Evolutionary conservation across 2,329 filamentous ascomycete species (phyloP).

Genomic region (Aschersonia sp.): DNA sequence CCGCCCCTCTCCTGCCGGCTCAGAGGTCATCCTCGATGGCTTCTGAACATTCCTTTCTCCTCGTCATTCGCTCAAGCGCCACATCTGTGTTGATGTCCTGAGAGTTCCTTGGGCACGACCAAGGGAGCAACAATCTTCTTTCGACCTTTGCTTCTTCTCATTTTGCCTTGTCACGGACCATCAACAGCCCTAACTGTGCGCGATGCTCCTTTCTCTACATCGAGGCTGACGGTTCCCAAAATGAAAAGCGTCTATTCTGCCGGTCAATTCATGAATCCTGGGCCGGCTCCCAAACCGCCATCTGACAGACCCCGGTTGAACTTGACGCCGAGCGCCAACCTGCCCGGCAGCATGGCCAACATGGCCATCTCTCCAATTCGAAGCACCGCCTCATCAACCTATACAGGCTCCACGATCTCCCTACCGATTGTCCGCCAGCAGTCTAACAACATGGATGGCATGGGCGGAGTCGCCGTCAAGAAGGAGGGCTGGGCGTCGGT

Average conservation of each 20-base stretch:
- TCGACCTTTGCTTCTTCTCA: too few relatives aligned
- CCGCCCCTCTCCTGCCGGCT: too few relatives aligned
- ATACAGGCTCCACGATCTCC: constrained; percentile 58
- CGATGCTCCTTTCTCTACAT: too few relatives aligned
- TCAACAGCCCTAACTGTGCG: too few relatives aligned
- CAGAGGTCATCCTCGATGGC: too few relatives aligned
- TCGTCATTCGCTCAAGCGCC: too few relatives aligned
- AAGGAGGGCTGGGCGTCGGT: constrained; percentile 74
- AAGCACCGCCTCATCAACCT: constrained; percentile 49
- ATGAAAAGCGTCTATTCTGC: constrained; percentile 37
- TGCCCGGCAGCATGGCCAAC: constrained; percentile 65
- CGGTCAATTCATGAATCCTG: constrained; percentile 86
- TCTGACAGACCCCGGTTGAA: constrained; percentile 69
- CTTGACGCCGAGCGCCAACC: constrained; percentile 60
- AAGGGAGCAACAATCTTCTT: too few relatives aligned
- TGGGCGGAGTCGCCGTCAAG: constrained; percentile 57
- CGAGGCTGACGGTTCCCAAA: too few relatives aligned
- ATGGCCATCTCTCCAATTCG: constrained; percentile 61
- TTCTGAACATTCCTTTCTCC: too few relatives aligned
- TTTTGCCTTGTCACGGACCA: too few relatives aligned
- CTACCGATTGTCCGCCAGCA: constrained; percentile 53
- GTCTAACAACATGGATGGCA: constrained; percentile 44
- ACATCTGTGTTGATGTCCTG: too few relatives aligned
- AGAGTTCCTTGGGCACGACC: too few relatives aligned
- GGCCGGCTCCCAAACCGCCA: constrained; percentile 83